Evolutionary conservation across 1,284 basidiomycete genomes (phyloP), one percentile per base, ranked within the genome.

Genomic region (Pyrrhoderma lamaoense): DNA sequence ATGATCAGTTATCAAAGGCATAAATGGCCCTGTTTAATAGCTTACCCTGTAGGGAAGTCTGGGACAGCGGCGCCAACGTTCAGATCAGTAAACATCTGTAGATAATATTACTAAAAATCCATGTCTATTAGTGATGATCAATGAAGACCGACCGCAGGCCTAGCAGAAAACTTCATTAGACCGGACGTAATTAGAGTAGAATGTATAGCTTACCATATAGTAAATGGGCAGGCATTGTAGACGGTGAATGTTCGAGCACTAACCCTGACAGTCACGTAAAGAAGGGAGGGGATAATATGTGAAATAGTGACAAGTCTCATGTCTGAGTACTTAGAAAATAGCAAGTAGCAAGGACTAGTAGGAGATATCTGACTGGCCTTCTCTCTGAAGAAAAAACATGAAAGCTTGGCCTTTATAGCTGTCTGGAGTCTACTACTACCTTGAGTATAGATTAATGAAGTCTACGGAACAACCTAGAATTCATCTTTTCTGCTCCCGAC

Each of bases 191-290:
- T 5, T 5, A 31, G 11, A 5, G 11, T 5, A 31, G 27, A 11
- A 31, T 31, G 27, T 31, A 31, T 3, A 51, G 56, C 68, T 62
- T 36, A 74, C 73, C 70, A 61, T 25, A 62, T 58, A 3, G 59
- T 58, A 40, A 58, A 57, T 9, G 52, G 56, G 45, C 60, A 62
- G 3, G 38, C 53, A 45, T 64, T 62, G 36, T 44, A 19, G 23
- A 62, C 65, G 8, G 69, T 72, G 53, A 74, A 67, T 14, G 68
- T 70, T 47, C 75, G 67, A 47, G 69, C 71, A 44, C 64, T 56
- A 22, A 60, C 63, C 9, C 59, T 56, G 16, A 11, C 11, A 31
- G 27, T 11, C 27, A 31, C 27, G 11, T 11, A 31, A 31, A 31
- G 27, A 11, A 31, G 7, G 11, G 11, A 5, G 11, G 27, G 11